A percentile compares a stretch with the other conserved stretches of the same genome.
Conservation (phyloP, 257 asterid genomes). For the Ophiorrhiza pumila region DNA sequence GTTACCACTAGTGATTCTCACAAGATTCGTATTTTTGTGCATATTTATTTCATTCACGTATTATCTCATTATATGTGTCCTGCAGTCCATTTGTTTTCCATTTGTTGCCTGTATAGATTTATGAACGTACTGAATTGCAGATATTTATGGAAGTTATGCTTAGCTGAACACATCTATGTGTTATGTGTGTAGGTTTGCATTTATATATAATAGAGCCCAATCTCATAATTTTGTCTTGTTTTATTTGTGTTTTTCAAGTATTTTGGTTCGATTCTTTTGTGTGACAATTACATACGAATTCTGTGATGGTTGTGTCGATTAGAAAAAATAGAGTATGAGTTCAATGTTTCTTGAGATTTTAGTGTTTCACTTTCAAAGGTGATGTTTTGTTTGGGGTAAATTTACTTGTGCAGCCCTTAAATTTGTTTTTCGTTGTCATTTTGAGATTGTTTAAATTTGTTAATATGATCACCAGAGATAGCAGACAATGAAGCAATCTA, state of each 20-base stretch:
- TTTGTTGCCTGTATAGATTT: background rate
- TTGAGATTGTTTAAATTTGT: background rate
- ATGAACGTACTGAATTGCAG: background rate
- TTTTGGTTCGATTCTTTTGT: background rate
- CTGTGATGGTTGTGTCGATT: background rate
- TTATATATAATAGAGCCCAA: too few relatives aligned
- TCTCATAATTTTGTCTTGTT: too few relatives aligned
- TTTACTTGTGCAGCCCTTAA: background rate
- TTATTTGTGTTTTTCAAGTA: background rate
- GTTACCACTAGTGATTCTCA: too few relatives aligned
- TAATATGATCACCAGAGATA: conserved; percentile 1
- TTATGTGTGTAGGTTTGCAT: background rate
- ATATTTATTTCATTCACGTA: too few relatives aligned
- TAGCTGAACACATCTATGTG: background rate
- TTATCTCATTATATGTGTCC: too few relatives aligned
- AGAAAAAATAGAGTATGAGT: background rate
- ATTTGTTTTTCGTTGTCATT: background rate
- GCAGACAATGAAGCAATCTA: conserved; percentile 66
- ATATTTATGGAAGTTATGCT: background rate
- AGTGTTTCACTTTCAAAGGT: background rate
- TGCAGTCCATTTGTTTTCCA: too few relatives aligned
- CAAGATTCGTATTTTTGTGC: too few relatives aligned
- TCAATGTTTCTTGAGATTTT: background rate
- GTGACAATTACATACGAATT: background rate
- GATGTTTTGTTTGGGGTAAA: background rate